Percentiles rank a stretch among this genome's conserved stretches.
Conservation (phyloP, 1,284 basidiomycete genomes). For the Inonotus obliquus region DNA sequence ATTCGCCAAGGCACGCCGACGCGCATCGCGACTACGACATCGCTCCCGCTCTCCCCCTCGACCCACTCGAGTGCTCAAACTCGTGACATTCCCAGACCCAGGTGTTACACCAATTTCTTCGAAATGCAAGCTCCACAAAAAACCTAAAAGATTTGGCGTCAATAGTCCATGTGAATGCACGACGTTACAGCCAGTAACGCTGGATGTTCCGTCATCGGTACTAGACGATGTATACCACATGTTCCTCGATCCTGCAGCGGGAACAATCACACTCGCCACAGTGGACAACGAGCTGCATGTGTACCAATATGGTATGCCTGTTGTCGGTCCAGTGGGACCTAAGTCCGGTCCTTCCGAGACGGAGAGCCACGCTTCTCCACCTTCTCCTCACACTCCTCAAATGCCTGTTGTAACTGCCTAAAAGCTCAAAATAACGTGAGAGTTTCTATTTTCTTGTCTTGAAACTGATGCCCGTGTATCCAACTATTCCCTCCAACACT, state of each 20-base stretch:
- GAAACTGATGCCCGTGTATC: no score
- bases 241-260: constrained; percentile 17
- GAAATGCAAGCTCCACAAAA: background rate
- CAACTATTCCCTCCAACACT: no score
- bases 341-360: background rate
- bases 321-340: background rate
- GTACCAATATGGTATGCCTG: constrained; percentile 13
- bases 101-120: constrained; percentile 3
- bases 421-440: background rate
- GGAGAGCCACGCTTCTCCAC: background rate
- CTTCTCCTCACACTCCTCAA: background rate
- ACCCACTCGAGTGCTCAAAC: constrained; percentile 8
- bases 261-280: constrained; percentile 18
- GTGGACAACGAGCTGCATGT: constrained; percentile 15
- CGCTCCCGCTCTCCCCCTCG: background rate
- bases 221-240: constrained; percentile 13
- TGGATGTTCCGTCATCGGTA: constrained; percentile 14
- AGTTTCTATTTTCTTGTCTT: no score
- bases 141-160: background rate
- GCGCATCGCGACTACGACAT: background rate
- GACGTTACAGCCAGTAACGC: constrained; percentile 16
- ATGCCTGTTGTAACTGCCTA: background rate
- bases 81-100: constrained; percentile 19
- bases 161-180: constrained; percentile 7
- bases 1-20: background rate